Conservation (phyloP, 495 filamentous ascomycete species). For the Neurospora sp. region DNA sequence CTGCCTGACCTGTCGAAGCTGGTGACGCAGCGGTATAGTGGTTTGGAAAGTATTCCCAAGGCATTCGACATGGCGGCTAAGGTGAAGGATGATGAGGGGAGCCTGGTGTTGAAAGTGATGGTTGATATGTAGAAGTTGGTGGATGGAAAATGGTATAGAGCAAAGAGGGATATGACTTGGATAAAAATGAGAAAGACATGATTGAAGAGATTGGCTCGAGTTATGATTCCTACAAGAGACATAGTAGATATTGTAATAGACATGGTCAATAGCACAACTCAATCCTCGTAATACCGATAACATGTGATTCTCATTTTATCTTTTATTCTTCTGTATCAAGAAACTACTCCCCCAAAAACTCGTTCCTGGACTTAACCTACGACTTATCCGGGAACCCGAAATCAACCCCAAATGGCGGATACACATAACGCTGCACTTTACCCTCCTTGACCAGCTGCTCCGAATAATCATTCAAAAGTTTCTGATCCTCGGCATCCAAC, state of each 20-base stretch:
- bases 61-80: conserved; percentile 44
- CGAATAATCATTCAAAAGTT: conserved; percentile 52
- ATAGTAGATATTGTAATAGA: neutral
- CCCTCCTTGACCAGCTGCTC: conserved; percentile 47
- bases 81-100: conserved; percentile 42
- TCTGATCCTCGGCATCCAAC: conserved; percentile 56
- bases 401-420: conserved; percentile 66
- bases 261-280: neutral
- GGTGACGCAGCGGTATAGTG: conserved; percentile 58
- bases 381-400: conserved; percentile 71
- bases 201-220: neutral
- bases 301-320: neutral
- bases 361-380: neutral
- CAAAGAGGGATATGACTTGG: neutral
- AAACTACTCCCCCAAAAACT: neutral
- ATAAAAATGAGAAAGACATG: neutral
- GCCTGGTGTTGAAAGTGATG: conserved; percentile 45
- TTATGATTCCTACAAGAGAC: neutral
- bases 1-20: conserved; percentile 51
- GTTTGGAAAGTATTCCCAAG: conserved; percentile 31
- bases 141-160: neutral
- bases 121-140: conserved; percentile 30
- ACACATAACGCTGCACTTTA: conserved; percentile 61
- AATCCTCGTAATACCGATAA: neutral
- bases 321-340: neutral